phyloP scores from a whole-genome alignment of 257 asterid genomes.

The Mentha longifolia region DNA sequence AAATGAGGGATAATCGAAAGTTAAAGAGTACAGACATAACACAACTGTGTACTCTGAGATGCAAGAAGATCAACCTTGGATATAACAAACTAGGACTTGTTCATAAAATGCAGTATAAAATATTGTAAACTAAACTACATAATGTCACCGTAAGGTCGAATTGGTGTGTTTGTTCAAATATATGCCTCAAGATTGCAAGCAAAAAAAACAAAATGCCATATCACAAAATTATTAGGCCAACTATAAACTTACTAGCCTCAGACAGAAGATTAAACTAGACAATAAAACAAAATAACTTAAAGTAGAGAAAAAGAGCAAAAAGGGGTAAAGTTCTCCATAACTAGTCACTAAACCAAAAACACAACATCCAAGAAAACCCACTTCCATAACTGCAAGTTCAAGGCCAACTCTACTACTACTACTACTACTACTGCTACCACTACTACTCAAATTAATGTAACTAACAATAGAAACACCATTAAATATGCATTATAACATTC shows the following conservation, averaged over 20 bases:
- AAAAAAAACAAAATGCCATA: neutral
- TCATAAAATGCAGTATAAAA: neutral
- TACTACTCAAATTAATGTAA: conserved; percentile 10
- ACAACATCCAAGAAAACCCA: conserved; percentile 15
- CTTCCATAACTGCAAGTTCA: conserved; percentile 5
- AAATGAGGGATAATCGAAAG: neutral
- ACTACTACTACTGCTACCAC: too few relatives aligned
- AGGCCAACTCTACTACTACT: neutral
- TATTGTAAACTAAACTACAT: neutral
- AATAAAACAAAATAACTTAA: too few relatives aligned
- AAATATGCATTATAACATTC: neutral
- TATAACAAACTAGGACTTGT: neutral
- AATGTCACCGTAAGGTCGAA: neutral
- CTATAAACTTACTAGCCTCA: neutral
- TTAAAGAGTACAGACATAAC: neutral
- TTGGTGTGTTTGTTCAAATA: neutral
- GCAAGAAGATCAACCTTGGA: neutral
- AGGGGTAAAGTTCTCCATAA: neutral
- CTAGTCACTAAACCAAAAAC: neutral
- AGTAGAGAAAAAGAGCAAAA: neutral
- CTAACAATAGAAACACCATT: conserved; percentile 5
- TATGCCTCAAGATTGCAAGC: neutral
- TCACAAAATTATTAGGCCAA: neutral
- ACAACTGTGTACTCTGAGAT: neutral
- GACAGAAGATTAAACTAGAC: neutral